Percentiles rank a stretch among this genome's conserved stretches.
Evolutionary conservation across 208 protist genomes (phyloP).

Genomic region (Trypanosoma platydactyli): DNA sequence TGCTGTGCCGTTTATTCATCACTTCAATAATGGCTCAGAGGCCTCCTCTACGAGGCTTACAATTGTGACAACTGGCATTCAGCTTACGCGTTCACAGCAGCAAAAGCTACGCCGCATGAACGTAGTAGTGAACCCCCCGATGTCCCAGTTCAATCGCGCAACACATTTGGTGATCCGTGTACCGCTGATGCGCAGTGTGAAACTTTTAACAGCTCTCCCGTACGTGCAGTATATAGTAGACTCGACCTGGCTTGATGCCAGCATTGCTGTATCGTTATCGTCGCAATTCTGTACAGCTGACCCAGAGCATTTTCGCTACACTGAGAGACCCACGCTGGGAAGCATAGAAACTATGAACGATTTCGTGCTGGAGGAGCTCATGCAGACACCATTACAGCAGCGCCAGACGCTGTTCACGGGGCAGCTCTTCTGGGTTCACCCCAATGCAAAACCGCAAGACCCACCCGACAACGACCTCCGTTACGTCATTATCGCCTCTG

Average conservation of each 20-base stretch:
- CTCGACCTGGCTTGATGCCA: conserved; percentile 49
- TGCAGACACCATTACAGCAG: conserved; percentile 30
- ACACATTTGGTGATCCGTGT: conserved; percentile 45
- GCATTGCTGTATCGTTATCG: conserved; percentile 23
- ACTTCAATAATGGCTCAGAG: not conserved
- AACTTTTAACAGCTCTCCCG: conserved; percentile 69
- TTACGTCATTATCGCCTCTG: conserved; percentile 57
- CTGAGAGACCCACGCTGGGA: conserved; percentile 31
- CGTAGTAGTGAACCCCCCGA: conserved; percentile 52
- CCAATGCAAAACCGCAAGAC: conserved; percentile 49
- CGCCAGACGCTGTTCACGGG: conserved; percentile 49
- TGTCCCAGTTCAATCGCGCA: conserved; percentile 34
- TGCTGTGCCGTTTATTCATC: not conserved
- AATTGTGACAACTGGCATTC: conserved; percentile 70
- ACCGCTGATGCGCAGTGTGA: conserved; percentile 74
- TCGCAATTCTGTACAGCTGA: conserved; percentile 1
- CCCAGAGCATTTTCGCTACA: conserved; percentile 31
- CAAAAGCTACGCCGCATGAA: conserved; percentile 28
- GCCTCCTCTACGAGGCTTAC: conserved; percentile 19
- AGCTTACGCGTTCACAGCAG: conserved; percentile 34
- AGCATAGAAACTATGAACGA: conserved; percentile 64
- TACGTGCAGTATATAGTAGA: conserved; percentile 51
- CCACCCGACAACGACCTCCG: conserved; percentile 68
- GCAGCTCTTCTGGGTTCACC: conserved; percentile 64
- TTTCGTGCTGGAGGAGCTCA: conserved; percentile 43